Percentiles rank a stretch among this genome's conserved stretches.
These are phyloP conservation scores for Plasmodium billcollinsi DNA, from an alignment of 169 alveolate genomes.

Conservation along the genomic window DNA sequence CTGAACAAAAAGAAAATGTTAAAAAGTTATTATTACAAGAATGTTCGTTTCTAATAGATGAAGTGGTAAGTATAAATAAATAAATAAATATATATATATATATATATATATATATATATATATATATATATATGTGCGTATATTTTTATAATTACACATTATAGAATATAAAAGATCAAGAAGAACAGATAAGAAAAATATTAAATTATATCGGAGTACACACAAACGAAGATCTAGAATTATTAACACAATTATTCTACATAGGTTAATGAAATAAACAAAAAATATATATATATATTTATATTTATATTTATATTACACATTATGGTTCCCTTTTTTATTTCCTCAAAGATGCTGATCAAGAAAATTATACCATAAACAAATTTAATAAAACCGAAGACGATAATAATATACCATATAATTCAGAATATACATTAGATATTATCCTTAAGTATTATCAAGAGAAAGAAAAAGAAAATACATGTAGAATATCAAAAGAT, in stretches of 20 bases:
- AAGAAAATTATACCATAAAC: conserved; percentile 18
- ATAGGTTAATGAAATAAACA: conserved; percentile 29
- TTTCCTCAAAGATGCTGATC: conserved; percentile 4
- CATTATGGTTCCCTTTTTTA: too few relatives aligned
- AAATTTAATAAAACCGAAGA: conserved; percentile 23
- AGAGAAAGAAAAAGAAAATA: conserved; percentile 73
- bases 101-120: not conserved
- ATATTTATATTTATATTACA: too few relatives aligned
- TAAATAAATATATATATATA: not conserved
- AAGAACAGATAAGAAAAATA: conserved; percentile 27
- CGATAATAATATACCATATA: conserved; percentile 3
- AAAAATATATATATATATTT: not conserved
- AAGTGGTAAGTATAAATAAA: conserved; percentile 3
- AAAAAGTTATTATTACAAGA: conserved; percentile 53
- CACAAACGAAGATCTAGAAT: conserved; percentile 51
- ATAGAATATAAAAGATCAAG: conserved; percentile 36
- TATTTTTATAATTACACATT: not conserved
- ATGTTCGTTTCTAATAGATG: conserved; percentile 48
- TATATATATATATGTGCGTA: not conserved
- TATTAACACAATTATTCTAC: conserved; percentile 41
- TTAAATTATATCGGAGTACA: conserved; percentile 52
- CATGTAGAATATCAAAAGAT: conserved; percentile 31
- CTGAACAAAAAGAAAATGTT: conserved; percentile 39
- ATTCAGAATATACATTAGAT: conserved; percentile 44
- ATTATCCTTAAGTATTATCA: conserved; percentile 61